Percentiles rank a stretch among this genome's conserved stretches.
Evolutionary conservation across 208 protist species (phyloP).

Genomic region (Trypanosoma melophagium): DNA sequence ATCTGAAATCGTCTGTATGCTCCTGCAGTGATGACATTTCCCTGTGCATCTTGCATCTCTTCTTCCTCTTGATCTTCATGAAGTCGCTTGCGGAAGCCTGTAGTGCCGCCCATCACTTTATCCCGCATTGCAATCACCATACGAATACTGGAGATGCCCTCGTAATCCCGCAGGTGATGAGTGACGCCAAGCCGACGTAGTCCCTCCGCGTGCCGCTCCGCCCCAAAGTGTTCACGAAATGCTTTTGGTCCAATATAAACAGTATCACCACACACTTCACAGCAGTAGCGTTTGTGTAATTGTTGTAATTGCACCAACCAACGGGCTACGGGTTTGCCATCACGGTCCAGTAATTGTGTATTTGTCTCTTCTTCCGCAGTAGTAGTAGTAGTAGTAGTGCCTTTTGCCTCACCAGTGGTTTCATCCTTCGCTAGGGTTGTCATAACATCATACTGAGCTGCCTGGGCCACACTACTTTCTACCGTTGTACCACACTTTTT

Average conservation of each 20-base stretch:
- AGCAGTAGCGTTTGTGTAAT: slow-evolving; percentile 78
- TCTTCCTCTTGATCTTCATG: slow-evolving; percentile 73
- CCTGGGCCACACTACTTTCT: slow-evolving; percentile 73
- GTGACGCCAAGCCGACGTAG: slow-evolving; percentile 75
- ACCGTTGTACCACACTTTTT: slow-evolving; percentile 51
- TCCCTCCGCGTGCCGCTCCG: slow-evolving; percentile 78
- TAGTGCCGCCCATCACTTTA: slow-evolving; percentile 29
- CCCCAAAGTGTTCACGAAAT: slow-evolving; percentile 86
- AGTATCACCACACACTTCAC: slow-evolving; percentile 86
- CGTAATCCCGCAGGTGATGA: slow-evolving; percentile 65
- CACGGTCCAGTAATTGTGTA: slow-evolving; percentile 63
- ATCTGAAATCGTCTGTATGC: slow-evolving; percentile 65
- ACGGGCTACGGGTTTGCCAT: slow-evolving; percentile 74
- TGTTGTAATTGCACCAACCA: slow-evolving; percentile 83
- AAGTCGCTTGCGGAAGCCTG: slow-evolving; percentile 56
- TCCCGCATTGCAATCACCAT: slow-evolving; percentile 80
- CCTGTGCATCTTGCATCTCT: slow-evolving; percentile 81
- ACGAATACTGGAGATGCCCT: slow-evolving; percentile 74
- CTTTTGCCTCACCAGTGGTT: slow-evolving; percentile 1
- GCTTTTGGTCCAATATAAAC: slow-evolving; percentile 83
- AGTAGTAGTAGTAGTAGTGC: neutral
- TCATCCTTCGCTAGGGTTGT: slow-evolving; percentile 14
- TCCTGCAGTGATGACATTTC: slow-evolving; percentile 73
- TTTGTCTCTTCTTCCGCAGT: slow-evolving; percentile 15
- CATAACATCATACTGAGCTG: slow-evolving; percentile 64